Base-by-base conservation (phyloP, 2,329 filamentous ascomycete genomes). In the Myriosclerotinia duriaeana region DNA sequence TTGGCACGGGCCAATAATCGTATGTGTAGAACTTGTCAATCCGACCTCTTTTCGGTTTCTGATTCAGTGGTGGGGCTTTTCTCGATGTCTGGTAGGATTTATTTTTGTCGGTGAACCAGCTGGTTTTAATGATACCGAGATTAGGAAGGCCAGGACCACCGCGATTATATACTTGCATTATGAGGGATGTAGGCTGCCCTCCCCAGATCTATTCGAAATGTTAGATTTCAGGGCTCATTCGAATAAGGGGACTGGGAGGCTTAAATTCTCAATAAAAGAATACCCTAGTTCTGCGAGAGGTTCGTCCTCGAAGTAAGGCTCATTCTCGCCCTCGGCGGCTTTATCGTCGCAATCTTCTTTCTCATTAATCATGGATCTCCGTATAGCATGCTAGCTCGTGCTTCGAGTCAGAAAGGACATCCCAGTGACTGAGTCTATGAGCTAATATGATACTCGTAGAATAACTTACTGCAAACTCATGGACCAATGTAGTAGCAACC, bases 221-320 rank as follows among this genome's bases (percentile, higher is more conserved):
- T 42, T 42, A 54, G 50, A 48, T 22, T 36, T 15, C 6, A 11
- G 2, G 3, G n/a, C 2, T 22, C 12, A 15, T 17, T 34, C 30
- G 30, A 34, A 34, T 34, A 34, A 15, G 8, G 6, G 4, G 15
- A 46, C 5, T 1, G 4, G 12, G 9, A 17, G 26, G 12, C 60
- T 42, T n/a, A 64, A 30, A 42, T 53, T 54, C 12, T 53, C 50
- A 54, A 54, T 55, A 34, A 64, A 55, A 1, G 61, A 64, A 15
- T 64, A 64, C 36, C 61, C 61, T 22, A 64, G 38, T 12, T 64
- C 61, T 6, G 61, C 48, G 14, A 64, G 50, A 42, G 50, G 61
- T 44, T 64, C 50, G 8, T 64, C 26, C 46, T 64, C 61, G n/a
- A 54, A 64, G 22, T 64, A 64, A 34, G 61, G 61, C 20, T 64